Evolutionary conservation across 2,329 filamentous ascomycete species (phyloP), one percentile per base, ranked within the genome.

Genomic region (Scleromitrula shiraiana): DNA sequence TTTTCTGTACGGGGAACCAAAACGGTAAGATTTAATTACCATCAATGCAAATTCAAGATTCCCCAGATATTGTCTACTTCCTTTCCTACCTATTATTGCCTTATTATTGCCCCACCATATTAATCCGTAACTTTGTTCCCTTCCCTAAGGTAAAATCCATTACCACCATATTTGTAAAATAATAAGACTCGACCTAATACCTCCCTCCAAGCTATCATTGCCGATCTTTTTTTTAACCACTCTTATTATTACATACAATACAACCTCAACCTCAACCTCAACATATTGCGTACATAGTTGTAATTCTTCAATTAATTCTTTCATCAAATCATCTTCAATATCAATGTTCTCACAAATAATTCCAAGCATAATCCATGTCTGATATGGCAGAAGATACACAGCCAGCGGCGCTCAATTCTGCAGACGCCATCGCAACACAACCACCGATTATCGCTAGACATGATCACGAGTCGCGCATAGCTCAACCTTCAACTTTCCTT

Each of bases 401-500:
- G 55, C 54, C 58, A 54, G 51, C 56, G 41, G 57, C 59, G 45
- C 46, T 52, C 52, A 58, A 57, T 56, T 51, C 56, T 46, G 54
- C 49, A 38, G 53, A 56, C 17, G 40, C 36, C 50, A 50, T 54
- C 27, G 48, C 53, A 43, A 22, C 23, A 54, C 53, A 53, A 50
- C 57, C 61, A 60, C 53, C 58, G 47, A 57, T 50, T 53, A 51
- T 56, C 51, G 49, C 55, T 53, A 56, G 53, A 45, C 52, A 54
- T 57, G 60, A 59, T 60, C 59, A 60, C 57, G 60, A 62, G 56
- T 50, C 55, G 32, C 49, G 53, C 50, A 60, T 64, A 54, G 62
- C 62, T 53, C 62, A 64, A 59, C 63, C 63, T 55, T 64, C 60
- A 35, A 64, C 63, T 22, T 65, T 64, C 49, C 62, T 63, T 46